Base-by-base conservation (phyloP, 495 filamentous ascomycete genomes). In the Penicilliopsis zonata region DNA sequence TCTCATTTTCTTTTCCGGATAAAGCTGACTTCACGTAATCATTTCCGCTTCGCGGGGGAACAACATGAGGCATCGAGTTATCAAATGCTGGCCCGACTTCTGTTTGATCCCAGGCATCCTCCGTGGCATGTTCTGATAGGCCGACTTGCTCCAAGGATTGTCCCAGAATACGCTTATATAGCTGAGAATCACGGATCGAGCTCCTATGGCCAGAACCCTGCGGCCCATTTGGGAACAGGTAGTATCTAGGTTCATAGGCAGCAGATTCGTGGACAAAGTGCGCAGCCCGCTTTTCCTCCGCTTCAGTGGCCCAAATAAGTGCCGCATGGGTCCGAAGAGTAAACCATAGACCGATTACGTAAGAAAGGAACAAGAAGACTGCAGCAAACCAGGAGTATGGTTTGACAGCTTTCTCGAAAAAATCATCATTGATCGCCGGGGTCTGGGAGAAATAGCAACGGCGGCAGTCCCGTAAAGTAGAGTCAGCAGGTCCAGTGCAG, bases 321-420 rank as follows among this genome's bases (percentile, higher is more conserved):
- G 90, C 88, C 3, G 90, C 90, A 51, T 99, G 90, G 2, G 90
- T 99, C 38, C 92, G 67, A 4, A 99, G 71, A 4, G 90, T 99
- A 53, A 99, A 99, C 77, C 86, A 86, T 18, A 96, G 63, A 10
- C 90, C 90, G 40, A 96, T 90, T 21, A 90, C 63, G 52, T 99
- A 99, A 0, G 85, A 86, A 13, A 94, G 55, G 59, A 99, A 98
- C 19, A 99, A 68, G 41, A 87, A 70, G 12, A 79, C 52, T 20
- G 90, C 83, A 3, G 82, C 77, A 39, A 92, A 69, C 67, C 85
- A 94, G 41, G 81, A 93, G 53, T 92, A 99, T 5, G 90, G 92
- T 32, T 82, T 78, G 12, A 99, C 87, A 4, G 88, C 88, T 47
- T 85, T 73, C 24, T 75, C 59, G 52, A 86, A 99, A 57, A 99